Conservation (phyloP, 2,329 filamentous ascomycete genomes). For the Sclerotiophoma versabilis region DNA sequence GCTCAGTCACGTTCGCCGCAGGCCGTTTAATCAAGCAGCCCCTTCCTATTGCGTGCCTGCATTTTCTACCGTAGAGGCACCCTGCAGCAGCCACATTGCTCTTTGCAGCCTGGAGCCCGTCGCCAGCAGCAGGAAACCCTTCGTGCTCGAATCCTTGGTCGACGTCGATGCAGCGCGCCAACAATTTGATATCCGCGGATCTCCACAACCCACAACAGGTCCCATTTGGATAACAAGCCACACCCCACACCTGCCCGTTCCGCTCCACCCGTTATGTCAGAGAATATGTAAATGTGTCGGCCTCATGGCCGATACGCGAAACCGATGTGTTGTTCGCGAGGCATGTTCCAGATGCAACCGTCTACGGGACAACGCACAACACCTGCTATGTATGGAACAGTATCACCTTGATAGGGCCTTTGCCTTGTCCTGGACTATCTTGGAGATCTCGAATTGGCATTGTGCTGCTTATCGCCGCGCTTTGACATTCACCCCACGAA, state of each 20-base stretch:
- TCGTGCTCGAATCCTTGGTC: not conserved
- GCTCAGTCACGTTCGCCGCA: constrained; percentile 18
- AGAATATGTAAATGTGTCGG: constrained; percentile 8
- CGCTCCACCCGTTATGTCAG: constrained; percentile 30
- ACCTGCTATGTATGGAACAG: constrained; percentile 8
- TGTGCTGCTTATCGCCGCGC: constrained; percentile 31
- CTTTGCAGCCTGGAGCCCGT: constrained; percentile 18
- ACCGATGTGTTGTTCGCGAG: not conserved
- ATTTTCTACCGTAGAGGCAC: constrained; percentile 3
- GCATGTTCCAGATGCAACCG: constrained; percentile 13
- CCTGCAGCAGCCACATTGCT: constrained; percentile 26
- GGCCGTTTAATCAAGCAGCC: constrained; percentile 15
- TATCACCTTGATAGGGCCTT: constrained; percentile 13
- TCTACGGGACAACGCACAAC: constrained; percentile 7
- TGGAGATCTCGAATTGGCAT: constrained; percentile 8
- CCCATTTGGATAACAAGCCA: constrained; percentile 17
- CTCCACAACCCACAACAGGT: constrained; percentile 20
- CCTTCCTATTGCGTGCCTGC: constrained; percentile 25
- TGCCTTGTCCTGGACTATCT: constrained; percentile 15
- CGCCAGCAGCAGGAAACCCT: not conserved
- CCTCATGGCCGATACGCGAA: not conserved
- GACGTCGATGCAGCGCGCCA: constrained; percentile 6
- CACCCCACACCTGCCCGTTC: constrained; percentile 27
- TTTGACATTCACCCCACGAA: constrained; percentile 33
- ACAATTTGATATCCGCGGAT: constrained; percentile 14